Evolutionary conservation across 352 stramenopile species (phyloP), one percentile per base, ranked within the genome.

Genomic region (Phytopythium vexans): DNA sequence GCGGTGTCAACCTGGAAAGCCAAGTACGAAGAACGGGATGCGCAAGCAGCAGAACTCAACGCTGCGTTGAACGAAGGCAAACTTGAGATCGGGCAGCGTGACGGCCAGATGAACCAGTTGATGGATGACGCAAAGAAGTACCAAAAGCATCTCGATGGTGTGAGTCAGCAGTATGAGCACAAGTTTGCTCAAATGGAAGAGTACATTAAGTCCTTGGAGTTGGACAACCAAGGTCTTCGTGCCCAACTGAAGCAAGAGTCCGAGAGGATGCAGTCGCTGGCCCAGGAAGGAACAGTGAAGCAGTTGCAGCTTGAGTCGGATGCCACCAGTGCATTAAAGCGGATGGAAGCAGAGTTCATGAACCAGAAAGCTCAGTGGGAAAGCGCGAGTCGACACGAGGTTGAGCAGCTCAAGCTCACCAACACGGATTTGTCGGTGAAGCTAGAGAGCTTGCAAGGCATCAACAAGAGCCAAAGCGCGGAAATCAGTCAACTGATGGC

Each of bases 401-500:
- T 77, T 11, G 48, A 47, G 31, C 60, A 68, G 49, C 62, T 82
- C 37, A 69, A 72, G 32, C 52, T 71, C n/a, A 64, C 77, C 15
- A 77, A 72, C 35, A 50, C 45, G 8, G 66, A 86, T 35, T 52
- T 92, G 4, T 55, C 66, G 14, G 50, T 64, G 8, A 69, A 77
- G 35, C 57, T 82, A 11, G 60, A 83, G n/a, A 74, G 59, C 9
- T 39, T 88, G 8, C 73, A 82, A 45, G 68, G 77, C 14, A 59
- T 77, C 2, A 86, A 62, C 36, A 58, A 66, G 41, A 72, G 74
- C 44, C 81, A 89, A 54, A 82, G 63, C 50, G 66, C 65, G 3
- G 74, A 91, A 48, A 72, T 90, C 36, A 59, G 55, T 4, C 74
- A 71, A 34, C 39, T 88, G 33, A 78, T 86, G 64, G 54, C 52